These are phyloP conservation scores for Chlorophyllum brunneum DNA, from an alignment of 768 basidiomycete species.

Conservation along the genomic window DNA sequence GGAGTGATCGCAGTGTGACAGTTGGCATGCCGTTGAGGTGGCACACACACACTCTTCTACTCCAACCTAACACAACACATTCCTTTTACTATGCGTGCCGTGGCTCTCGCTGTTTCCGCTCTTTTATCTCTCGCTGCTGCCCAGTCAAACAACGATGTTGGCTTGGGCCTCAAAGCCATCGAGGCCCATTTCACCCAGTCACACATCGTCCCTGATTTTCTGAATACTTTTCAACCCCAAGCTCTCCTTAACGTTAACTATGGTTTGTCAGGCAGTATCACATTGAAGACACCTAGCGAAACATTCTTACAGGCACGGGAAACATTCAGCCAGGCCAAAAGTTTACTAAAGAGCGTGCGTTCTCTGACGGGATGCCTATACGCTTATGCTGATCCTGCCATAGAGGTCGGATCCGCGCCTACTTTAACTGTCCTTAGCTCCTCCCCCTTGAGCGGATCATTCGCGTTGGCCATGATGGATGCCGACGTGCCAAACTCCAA, in stretches of 20 bases:
- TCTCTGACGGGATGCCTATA: too few relatives aligned
- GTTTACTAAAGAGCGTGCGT: constrained; percentile 55
- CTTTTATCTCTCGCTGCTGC: constrained; percentile 41
- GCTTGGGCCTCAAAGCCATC: constrained; percentile 50
- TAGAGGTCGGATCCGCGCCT: constrained; percentile 59
- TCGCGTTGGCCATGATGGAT: constrained; percentile 74
- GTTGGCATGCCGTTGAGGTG: too few relatives aligned
- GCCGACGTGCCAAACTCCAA: constrained; percentile 64
- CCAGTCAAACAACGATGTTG: constrained; percentile 31
- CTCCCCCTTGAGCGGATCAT: constrained; percentile 47
- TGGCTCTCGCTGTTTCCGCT: constrained; percentile 30
- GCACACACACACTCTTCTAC: too few relatives aligned
- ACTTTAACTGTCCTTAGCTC: constrained; percentile 46
- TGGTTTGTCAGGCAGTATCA: constrained; percentile 20
- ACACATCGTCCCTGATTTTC: constrained; percentile 56
- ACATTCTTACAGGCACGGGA: constrained; percentile 33
- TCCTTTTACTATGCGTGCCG: constrained; percentile 27
- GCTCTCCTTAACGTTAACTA: constrained; percentile 56
- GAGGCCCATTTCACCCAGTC: constrained; percentile 66
- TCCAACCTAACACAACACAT: constrained; percentile 15
- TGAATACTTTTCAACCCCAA: constrained; percentile 56
- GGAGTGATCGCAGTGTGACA: too few relatives aligned
- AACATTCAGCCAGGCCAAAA: constrained; percentile 53
- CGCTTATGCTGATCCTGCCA: too few relatives aligned
- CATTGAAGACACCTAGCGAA: constrained; percentile 2